Evolutionary conservation across 1,139 yeast species (phyloP).

Genomic region (Pneumocystis wakefieldiae): DNA sequence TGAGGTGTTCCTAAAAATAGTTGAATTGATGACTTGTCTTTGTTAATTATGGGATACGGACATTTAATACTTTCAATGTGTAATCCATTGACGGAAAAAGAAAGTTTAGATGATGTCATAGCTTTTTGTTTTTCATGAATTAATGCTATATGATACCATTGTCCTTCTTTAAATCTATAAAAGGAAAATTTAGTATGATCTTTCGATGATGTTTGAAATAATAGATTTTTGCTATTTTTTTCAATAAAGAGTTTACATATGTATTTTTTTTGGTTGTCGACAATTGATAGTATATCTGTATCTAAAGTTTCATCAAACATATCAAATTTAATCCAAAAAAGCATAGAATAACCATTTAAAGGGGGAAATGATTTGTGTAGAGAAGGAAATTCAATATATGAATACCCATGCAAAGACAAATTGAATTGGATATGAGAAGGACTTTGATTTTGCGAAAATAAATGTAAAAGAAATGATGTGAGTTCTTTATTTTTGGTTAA

Average conservation of each 20-base stretch:
- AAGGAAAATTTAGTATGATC: conserved; percentile 12
- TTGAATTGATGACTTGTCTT: conserved; percentile 13
- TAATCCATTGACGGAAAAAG: conserved; percentile 25
- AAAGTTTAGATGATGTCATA: conserved; percentile 19
- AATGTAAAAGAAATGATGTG: neutral
- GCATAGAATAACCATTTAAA: conserved; percentile 16
- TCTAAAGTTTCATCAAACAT: conserved; percentile 13
- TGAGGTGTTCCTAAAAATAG: conserved; percentile 18
- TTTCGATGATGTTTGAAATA: conserved; percentile 15
- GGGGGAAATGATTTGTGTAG: conserved; percentile 14
- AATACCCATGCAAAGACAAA: conserved; percentile 3
- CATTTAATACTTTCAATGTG: conserved; percentile 22
- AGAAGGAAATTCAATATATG: conserved; percentile 11
- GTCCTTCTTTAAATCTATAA: conserved; percentile 10
- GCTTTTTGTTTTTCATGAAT: conserved; percentile 15
- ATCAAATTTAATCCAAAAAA: conserved; percentile 15
- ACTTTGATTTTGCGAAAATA: neutral
- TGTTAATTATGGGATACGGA: conserved; percentile 15
- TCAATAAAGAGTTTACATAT: conserved; percentile 16
- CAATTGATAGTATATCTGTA: conserved; percentile 15
- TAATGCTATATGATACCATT: conserved; percentile 16
- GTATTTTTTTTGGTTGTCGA: conserved; percentile 14
- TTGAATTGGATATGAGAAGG: conserved; percentile 5
- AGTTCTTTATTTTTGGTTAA: neutral
- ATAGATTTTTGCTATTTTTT: conserved; percentile 14